These are phyloP conservation scores for Dendrobium nobile DNA, from an alignment of 106 monocot genomes.

Conservation along the genomic window DNA sequence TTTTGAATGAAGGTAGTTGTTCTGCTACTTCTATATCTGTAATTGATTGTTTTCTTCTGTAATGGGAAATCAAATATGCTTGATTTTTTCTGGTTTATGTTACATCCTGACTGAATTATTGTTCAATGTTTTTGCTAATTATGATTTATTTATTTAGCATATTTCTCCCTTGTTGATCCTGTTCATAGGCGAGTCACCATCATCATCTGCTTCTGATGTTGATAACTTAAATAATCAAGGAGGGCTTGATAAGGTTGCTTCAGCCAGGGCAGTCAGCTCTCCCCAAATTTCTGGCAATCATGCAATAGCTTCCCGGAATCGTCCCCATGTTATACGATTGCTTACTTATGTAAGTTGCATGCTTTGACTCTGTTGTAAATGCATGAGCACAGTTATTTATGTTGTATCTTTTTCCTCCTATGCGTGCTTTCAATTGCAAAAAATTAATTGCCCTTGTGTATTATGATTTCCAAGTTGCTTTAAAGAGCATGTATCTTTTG, in stretches of 20 bases:
- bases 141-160: neutral
- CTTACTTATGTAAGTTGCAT: conserved; percentile 24
- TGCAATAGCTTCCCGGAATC: conserved; percentile 22
- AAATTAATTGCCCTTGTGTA: neutral
- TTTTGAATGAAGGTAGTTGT: neutral
- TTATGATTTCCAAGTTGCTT: neutral
- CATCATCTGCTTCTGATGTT: conserved; percentile 95
- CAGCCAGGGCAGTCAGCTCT: conserved; percentile 48
- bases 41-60: neutral
- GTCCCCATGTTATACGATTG: conserved; percentile 17
- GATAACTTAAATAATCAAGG: conserved; percentile 79
- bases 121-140: neutral
- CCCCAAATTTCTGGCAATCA: conserved; percentile 45
- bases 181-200: conserved; percentile 90
- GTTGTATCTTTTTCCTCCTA: neutral
- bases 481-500: neutral
- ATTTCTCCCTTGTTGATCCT: conserved; percentile 1
- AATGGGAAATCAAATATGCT: neutral
- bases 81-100: neutral
- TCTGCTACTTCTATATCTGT: neutral
- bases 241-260: conserved; percentile 45
- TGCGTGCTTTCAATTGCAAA: neutral
- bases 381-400: neutral
- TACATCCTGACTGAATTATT: neutral
- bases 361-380: neutral